Conservation (phyloP, 83 land plant genomes). For the Thuja plicata region DNA sequence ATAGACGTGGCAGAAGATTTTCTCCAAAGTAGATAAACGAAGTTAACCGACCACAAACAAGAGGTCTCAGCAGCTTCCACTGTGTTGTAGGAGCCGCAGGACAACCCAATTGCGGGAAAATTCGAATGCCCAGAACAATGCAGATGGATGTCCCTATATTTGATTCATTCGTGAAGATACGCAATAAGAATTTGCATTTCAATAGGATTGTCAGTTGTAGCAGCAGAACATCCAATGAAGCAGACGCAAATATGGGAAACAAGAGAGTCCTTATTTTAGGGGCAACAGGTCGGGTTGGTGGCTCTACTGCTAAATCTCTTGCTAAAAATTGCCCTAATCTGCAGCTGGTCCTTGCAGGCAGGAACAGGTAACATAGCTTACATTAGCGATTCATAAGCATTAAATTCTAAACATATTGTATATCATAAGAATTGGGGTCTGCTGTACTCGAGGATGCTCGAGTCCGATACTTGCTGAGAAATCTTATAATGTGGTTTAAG, state of each 20-base stretch:
- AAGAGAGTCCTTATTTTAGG: constrained; percentile 62
- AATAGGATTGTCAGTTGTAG: not conserved
- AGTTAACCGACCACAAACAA: not conserved
- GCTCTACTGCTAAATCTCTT: constrained; percentile 69
- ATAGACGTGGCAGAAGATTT: not conserved
- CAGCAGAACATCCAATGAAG: constrained; percentile 3
- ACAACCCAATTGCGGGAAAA: not conserved
- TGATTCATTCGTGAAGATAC: too few species aligned
- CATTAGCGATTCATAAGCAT: not conserved
- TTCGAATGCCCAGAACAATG: not conserved
- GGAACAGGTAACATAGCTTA: constrained; percentile 54
- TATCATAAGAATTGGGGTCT: too few species aligned
- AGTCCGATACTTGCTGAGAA: not conserved
- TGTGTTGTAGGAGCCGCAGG: not conserved
- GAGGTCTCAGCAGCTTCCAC: not conserved
- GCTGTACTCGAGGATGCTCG: not conserved
- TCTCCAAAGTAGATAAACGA: not conserved
- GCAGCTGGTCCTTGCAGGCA: constrained; percentile 51
- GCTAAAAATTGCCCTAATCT: constrained; percentile 60
- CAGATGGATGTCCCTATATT: not conserved
- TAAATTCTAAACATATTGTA: too few species aligned
- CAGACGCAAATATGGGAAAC: constrained; percentile 1
- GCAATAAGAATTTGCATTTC: not conserved
- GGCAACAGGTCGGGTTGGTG: constrained; percentile 81
- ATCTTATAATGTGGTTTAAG: not conserved